phyloP scores from a whole-genome alignment of 495 filamentous ascomycete genomes.

The Apiosordaria backusii region DNA sequence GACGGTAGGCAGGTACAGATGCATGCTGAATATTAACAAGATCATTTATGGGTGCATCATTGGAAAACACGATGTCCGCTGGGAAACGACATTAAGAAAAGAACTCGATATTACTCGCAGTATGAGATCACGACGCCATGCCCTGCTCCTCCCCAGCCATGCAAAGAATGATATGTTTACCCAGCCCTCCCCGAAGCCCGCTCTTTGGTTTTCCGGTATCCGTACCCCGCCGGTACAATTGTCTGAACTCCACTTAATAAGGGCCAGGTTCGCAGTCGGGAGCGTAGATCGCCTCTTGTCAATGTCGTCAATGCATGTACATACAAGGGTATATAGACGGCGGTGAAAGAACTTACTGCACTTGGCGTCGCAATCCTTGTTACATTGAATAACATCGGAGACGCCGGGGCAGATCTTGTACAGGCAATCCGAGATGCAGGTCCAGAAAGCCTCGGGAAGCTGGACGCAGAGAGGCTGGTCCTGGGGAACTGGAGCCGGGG shows the following conservation, averaged over 20 bases:
- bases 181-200: too few species aligned
- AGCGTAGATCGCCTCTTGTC: neutral
- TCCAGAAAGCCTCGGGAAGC: constrained; percentile 6
- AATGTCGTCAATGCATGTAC: neutral
- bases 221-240: too few species aligned
- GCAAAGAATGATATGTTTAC: too few species aligned
- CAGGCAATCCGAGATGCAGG: constrained; percentile 13
- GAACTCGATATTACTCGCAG: too few species aligned
- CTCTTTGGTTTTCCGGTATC: too few species aligned
- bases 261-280: neutral
- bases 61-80: too few species aligned
- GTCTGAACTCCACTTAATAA: neutral
- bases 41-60: too few species aligned
- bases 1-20: neutral
- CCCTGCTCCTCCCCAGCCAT: too few species aligned
- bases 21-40: neutral
- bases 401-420: constrained; percentile 11
- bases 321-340: neutral
- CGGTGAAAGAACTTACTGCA: neutral
- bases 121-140: too few species aligned
- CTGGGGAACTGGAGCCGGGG: neutral
- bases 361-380: neutral
- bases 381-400: neutral
- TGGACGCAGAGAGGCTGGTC: constrained; percentile 1
- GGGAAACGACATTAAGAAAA: too few species aligned